Evolutionary conservation across 2,329 filamentous ascomycete species (phyloP).

Genomic region (Zalaria sp.): DNA sequence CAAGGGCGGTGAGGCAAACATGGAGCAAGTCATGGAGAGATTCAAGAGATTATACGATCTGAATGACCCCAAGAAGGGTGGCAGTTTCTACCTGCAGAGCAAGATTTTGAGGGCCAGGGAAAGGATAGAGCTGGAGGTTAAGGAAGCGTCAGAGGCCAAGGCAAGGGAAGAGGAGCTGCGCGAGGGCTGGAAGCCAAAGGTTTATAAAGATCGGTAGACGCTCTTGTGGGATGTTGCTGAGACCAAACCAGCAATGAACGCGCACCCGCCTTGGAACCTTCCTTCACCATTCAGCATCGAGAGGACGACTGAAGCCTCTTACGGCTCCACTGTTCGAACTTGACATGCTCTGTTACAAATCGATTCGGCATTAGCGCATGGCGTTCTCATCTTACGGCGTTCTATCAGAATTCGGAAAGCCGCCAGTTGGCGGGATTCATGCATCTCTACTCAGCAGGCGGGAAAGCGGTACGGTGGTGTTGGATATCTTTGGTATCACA

Average conservation of each 20-base stretch:
- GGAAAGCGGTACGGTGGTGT: too few species aligned
- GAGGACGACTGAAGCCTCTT: too few species aligned
- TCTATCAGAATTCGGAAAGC: too few species aligned
- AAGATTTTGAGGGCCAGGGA: constrained; percentile 87
- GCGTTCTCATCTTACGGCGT: too few species aligned
- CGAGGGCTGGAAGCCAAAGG: constrained; percentile 86
- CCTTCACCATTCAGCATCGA: too few species aligned
- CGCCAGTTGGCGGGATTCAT: too few species aligned
- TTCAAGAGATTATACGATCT: constrained; percentile 93
- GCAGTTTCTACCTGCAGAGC: constrained; percentile 96
- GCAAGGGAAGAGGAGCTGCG: constrained; percentile 64
- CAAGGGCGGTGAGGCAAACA: constrained; percentile 58
- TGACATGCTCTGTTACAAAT: too few species aligned
- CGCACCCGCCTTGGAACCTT: background rate
- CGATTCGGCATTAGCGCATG: too few species aligned
- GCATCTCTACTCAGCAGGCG: too few species aligned
- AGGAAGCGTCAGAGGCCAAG: constrained; percentile 54
- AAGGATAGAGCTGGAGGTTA: constrained; percentile 76
- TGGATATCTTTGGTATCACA: too few species aligned
- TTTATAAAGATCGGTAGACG: constrained; percentile 68
- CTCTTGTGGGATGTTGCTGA: constrained; percentile 2
- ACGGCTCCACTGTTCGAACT: too few species aligned
- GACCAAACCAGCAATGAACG: constrained; percentile 2
- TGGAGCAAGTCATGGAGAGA: constrained; percentile 66
- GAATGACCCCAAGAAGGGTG: constrained; percentile 90